Evolutionary conservation across 345 rosid species (phyloP).

Genomic region (Eucalyptus viminalis): DNA sequence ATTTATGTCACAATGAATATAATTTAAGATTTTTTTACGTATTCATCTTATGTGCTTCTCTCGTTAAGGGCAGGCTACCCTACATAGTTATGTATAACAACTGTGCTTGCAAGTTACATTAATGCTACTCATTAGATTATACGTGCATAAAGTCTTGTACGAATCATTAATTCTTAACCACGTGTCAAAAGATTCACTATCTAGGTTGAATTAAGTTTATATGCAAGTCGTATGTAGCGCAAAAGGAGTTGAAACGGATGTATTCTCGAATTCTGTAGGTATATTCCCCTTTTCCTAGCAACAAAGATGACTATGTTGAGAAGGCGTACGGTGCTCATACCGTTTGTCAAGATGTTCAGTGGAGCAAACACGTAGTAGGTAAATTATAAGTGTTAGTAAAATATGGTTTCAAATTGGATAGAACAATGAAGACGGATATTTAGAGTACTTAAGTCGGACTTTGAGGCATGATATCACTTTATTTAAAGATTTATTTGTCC

Average conservation of each 20-base stretch:
- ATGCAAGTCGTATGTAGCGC: neutral
- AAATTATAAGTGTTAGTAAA: conserved; percentile 20
- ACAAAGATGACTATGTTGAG: conserved; percentile 23
- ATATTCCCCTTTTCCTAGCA: conserved; percentile 12
- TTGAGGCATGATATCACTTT: no score
- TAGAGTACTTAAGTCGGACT: no score
- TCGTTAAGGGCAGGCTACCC: no score
- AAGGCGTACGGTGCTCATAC: neutral
- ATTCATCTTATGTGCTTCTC: no score
- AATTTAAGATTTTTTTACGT: no score
- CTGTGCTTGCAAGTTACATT: neutral
- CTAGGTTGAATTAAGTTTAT: neutral
- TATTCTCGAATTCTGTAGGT: no score
- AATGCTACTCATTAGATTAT: neutral
- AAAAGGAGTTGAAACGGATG: neutral
- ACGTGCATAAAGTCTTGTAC: neutral
- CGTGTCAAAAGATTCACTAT: neutral
- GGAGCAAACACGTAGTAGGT: conserved; percentile 24
- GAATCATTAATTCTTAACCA: neutral
- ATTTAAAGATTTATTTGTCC: no score
- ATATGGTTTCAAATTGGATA: neutral
- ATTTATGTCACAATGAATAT: no score
- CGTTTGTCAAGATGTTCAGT: conserved; percentile 16
- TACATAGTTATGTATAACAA: no score
- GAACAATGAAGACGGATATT: neutral